Percentiles rank a stretch among this genome's conserved stretches.
Evolutionary conservation across 345 rosid species (phyloP).

Genomic region (Gossypium sturtianum): DNA sequence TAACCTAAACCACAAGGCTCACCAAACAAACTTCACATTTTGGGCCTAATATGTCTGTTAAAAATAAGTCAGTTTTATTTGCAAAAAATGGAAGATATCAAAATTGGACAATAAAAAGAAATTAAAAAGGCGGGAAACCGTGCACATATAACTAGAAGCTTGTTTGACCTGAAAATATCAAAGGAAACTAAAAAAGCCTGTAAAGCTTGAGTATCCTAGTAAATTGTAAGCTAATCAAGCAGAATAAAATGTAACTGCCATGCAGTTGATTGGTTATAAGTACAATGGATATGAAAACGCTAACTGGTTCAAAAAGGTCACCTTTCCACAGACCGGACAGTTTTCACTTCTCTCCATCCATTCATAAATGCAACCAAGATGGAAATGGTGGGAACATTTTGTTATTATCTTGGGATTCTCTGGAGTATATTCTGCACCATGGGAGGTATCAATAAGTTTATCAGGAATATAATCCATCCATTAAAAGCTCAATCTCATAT

Average conservation of each 20-base stretch:
- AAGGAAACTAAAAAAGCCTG: neutral
- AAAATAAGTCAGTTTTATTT: neutral
- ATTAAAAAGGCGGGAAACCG: neutral
- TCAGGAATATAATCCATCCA: neutral
- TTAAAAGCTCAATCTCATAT: neutral
- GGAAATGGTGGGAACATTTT: conserved; percentile 92
- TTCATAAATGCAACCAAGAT: conserved; percentile 97
- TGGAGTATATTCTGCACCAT: conserved; percentile 74
- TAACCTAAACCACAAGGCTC: neutral
- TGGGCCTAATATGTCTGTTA: neutral
- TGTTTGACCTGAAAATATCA: neutral
- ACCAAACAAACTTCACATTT: neutral
- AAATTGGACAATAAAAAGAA: neutral
- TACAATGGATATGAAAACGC: neutral
- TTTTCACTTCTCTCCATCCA: conserved; percentile 99
- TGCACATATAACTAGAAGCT: neutral
- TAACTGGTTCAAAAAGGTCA: conserved; percentile 23
- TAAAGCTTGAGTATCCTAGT: neutral
- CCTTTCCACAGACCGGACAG: conserved; percentile 99
- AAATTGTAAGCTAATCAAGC: neutral
- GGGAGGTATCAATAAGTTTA: neutral
- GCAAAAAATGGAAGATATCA: neutral
- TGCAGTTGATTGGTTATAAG: neutral
- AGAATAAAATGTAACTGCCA: neutral
- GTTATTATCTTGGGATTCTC: conserved; percentile 95